These are phyloP conservation scores for Creolimax fragrantissima DNA, from an alignment of 78 protist genomes.

Conservation along the genomic window DNA sequence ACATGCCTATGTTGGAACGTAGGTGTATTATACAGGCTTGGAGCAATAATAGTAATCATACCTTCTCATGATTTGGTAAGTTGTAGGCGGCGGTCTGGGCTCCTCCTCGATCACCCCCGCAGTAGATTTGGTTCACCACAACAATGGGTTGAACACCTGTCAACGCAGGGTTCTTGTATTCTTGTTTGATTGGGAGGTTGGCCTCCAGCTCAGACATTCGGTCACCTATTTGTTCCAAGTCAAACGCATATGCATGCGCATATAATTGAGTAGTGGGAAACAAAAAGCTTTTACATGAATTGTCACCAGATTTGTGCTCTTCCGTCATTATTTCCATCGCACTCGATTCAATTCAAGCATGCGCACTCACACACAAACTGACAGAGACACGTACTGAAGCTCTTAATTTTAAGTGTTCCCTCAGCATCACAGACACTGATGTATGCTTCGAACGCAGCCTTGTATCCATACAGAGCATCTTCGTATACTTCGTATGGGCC, in stretches of 20 bases:
- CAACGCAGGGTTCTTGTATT: not conserved
- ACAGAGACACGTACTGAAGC: not conserved
- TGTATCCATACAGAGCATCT: conserved; percentile 16
- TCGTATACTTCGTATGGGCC: conserved; percentile 39
- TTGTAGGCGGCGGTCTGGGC: conserved; percentile 32
- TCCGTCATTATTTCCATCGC: no score
- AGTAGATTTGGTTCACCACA: conserved; percentile 23
- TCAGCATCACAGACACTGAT: conserved; percentile 7
- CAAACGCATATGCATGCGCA: no score
- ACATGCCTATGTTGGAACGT: no score
- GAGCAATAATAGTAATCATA: no score
- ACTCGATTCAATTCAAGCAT: no score
- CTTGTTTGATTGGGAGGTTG: not conserved
- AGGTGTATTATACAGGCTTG: no score
- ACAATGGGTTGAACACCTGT: not conserved
- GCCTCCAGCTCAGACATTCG: conserved; percentile 11
- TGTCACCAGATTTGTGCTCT: no score
- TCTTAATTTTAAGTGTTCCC: not conserved
- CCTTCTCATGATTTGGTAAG: conserved; percentile 36
- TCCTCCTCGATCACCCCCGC: conserved; percentile 26
- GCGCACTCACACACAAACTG: no score
- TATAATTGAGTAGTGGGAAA: no score
- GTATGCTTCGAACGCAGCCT: conserved; percentile 23
- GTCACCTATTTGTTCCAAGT: not conserved
- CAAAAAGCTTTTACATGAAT: no score